Percentiles rank a stretch among this genome's conserved stretches.
These are phyloP conservation scores for Mortierella sp. DNA, from an alignment of 371 early-diverging fungal genomes.

Conservation along the genomic window DNA sequence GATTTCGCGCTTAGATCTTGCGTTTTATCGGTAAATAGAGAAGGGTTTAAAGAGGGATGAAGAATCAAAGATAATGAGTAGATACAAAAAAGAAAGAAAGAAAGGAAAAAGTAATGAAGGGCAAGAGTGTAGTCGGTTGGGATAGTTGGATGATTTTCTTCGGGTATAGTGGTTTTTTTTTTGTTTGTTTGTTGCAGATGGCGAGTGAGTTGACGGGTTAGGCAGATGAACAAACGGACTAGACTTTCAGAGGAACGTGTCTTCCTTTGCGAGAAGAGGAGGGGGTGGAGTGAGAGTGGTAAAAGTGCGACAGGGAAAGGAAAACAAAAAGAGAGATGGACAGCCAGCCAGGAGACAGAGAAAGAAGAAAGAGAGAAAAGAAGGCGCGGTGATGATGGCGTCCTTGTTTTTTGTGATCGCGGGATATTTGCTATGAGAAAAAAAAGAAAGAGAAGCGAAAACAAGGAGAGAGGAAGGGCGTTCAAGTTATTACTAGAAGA, in stretches of 20 bases:
- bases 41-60: neutral
- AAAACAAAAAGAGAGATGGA: neutral
- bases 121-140: neutral
- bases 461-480: slow-evolving; percentile 4
- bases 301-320: neutral
- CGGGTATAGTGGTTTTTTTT: too few species aligned
- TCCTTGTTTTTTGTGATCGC: neutral
- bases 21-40: neutral
- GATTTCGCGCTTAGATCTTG: neutral
- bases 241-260: neutral
- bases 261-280: neutral
- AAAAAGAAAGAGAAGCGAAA: neutral
- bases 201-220: neutral
- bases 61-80: neutral
- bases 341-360: neutral
- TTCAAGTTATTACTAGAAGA: slow-evolving; percentile 6
- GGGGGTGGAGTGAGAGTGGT: neutral
- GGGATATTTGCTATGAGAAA: neutral
- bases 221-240: neutral
- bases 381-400: neutral
- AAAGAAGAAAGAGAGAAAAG: neutral
- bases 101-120: neutral
- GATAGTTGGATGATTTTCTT: neutral
- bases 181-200: neutral
- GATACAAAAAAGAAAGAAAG: neutral